Conservation (phyloP, 768 basidiomycete genomes). For the Leccinellum rugosiceps region DNA sequence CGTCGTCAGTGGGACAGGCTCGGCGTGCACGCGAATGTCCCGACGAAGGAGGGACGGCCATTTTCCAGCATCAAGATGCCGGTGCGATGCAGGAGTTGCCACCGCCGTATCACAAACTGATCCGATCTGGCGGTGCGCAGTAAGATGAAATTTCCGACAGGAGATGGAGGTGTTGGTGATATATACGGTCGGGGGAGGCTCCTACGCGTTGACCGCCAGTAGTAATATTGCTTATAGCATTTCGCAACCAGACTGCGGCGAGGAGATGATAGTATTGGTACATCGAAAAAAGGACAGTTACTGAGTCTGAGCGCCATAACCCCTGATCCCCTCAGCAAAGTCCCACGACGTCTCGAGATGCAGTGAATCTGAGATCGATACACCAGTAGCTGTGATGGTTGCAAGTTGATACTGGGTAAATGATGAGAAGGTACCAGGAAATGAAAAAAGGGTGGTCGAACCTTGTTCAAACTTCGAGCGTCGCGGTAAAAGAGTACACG, state of each 20-base stretch:
- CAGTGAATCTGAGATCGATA: constrained; percentile 75
- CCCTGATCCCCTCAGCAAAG: constrained; percentile 90
- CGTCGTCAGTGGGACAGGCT: constrained; percentile 7
- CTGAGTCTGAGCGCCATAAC: constrained; percentile 90
- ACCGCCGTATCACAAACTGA: constrained; percentile 25
- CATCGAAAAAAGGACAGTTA: constrained; percentile 31
- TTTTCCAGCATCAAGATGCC: constrained; percentile 20
- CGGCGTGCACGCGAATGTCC: neutral
- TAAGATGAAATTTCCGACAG: neutral
- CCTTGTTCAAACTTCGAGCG: constrained; percentile 94
- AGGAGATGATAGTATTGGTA: constrained; percentile 5
- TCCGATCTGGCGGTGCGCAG: neutral
- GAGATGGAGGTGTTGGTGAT: neutral
- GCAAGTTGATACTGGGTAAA: constrained; percentile 89
- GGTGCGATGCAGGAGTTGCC: constrained; percentile 20
- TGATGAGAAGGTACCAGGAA: neutral
- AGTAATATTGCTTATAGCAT: too few species aligned
- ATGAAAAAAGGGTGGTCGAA: constrained; percentile 31
- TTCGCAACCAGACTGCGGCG: too few species aligned
- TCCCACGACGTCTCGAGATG: constrained; percentile 79
- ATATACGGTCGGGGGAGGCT: neutral
- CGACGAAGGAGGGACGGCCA: neutral
- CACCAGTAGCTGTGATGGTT: constrained; percentile 74
- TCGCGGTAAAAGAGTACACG: constrained; percentile 95
- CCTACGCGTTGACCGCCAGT: too few species aligned